Percentiles rank a stretch among this genome's conserved stretches.
Evolutionary conservation across 192 early-diverging fungal species (phyloP).

Genomic region (Podila minutissima): DNA sequence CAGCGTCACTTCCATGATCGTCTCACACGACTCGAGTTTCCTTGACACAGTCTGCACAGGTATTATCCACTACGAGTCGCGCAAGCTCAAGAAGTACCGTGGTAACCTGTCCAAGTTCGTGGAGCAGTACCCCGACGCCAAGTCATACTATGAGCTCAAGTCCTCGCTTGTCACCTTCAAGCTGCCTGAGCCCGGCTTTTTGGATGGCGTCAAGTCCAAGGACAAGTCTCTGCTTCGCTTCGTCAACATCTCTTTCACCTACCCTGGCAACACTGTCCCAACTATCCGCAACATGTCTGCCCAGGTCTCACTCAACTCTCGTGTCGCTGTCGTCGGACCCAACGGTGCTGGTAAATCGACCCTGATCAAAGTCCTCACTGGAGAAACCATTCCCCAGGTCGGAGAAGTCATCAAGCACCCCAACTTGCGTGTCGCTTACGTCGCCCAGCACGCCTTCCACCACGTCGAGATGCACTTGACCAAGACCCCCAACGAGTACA

Average conservation of each 20-base stretch:
- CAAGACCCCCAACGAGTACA: constrained; percentile 53
- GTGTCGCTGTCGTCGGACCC: constrained; percentile 79
- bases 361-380: constrained; percentile 70
- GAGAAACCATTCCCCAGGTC: constrained; percentile 72
- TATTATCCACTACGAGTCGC: constrained; percentile 83
- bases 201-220: constrained; percentile 74
- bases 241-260: constrained; percentile 69
- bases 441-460: constrained; percentile 85
- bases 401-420: constrained; percentile 81
- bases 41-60: constrained; percentile 79
- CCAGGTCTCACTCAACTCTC: constrained; percentile 74
- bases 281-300: constrained; percentile 66
- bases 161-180: constrained; percentile 66
- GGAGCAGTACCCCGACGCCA: constrained; percentile 73
- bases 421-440: constrained; percentile 81
- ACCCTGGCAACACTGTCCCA: constrained; percentile 70
- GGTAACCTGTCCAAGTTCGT: constrained; percentile 83
- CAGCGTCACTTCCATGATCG: constrained; percentile 82
- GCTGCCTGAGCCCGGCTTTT: constrained; percentile 75
- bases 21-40: constrained; percentile 88
- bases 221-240: constrained; percentile 79
- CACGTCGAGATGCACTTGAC: constrained; percentile 81
- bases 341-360: constrained; percentile 52
- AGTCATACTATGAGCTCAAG: constrained; percentile 75
- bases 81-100: constrained; percentile 75